Evolutionary conservation across 352 stramenopile species (phyloP).

Genomic region (Aphanomyces invadans): DNA sequence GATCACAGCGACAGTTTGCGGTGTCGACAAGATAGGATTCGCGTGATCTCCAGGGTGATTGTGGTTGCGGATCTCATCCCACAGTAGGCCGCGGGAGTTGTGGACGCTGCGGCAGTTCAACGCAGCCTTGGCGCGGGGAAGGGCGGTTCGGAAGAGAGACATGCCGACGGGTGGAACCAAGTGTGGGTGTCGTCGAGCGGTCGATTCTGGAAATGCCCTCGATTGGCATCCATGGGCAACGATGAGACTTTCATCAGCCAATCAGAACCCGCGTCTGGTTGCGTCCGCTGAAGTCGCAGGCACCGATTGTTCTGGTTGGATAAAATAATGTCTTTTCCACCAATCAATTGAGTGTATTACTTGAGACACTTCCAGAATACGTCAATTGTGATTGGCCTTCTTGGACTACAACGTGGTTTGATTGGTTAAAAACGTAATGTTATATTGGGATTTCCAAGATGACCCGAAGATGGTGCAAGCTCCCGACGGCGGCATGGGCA

Average conservation of each 20-base stretch:
- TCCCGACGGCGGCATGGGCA: no score
- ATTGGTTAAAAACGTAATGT: background rate
- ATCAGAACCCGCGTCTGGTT: background rate
- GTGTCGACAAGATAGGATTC: constrained; percentile 47
- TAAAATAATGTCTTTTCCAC: background rate
- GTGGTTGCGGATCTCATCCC: constrained; percentile 58
- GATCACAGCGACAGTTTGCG: constrained; percentile 71
- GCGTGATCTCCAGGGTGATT: constrained; percentile 42
- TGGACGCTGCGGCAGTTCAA: background rate
- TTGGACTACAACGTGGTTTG: background rate
- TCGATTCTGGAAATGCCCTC: background rate
- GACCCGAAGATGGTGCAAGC: no score
- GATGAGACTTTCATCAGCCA: background rate
- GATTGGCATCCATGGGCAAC: background rate
- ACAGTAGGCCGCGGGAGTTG: constrained; percentile 25
- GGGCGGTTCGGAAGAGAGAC: background rate
- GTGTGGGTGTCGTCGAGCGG: background rate
- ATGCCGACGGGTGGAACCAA: background rate
- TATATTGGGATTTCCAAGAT: no score
- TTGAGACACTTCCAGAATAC: no score
- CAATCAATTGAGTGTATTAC: constrained; percentile 5
- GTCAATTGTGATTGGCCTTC: no score
- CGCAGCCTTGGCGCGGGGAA: background rate
- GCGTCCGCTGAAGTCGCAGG: background rate
- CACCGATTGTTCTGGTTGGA: background rate